A percentile compares a stretch with the other conserved stretches of the same genome.
These are phyloP conservation scores for Pyronema omphalodes DNA, from an alignment of 495 filamentous ascomycete species.

Conservation along the genomic window DNA sequence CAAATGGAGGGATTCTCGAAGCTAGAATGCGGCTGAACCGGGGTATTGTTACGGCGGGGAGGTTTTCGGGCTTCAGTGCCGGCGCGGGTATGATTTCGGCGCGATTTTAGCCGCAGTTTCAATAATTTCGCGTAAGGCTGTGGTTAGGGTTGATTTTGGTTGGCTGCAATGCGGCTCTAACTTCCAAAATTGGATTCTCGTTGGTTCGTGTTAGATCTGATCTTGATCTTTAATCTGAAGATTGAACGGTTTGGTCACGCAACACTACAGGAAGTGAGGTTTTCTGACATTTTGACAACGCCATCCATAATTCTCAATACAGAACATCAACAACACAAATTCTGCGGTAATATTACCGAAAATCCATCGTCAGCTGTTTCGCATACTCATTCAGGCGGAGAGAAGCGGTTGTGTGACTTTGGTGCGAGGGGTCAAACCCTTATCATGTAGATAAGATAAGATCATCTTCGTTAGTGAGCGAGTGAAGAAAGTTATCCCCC, in stretches of 20 bases:
- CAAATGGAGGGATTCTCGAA: too few species aligned
- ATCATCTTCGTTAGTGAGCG: background rate
- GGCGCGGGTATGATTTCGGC: background rate
- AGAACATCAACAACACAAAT: too few species aligned
- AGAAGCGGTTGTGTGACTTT: background rate
- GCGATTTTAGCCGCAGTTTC: background rate
- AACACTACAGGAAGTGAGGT: too few species aligned
- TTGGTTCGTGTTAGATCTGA: too few species aligned
- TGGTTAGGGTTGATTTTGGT: background rate
- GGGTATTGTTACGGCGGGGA: background rate
- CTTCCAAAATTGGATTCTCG: too few species aligned
- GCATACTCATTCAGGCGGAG: background rate
- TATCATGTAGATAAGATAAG: slow-evolving; percentile 1
- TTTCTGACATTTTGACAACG: too few species aligned
- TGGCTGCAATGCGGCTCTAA: too few species aligned
- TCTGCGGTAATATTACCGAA: background rate
- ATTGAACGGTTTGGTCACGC: too few species aligned
- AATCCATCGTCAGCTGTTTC: background rate
- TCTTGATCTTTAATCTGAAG: too few species aligned
- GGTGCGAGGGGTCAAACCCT: slow-evolving; percentile 2
- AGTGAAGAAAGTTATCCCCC: background rate
- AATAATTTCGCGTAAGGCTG: background rate
- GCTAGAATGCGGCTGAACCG: background rate
- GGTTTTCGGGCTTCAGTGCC: background rate
- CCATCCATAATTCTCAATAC: too few species aligned